Evolutionary conservation across 2,329 filamentous ascomycete species (phyloP).

Genomic region (Achaetomium macrosporum): DNA sequence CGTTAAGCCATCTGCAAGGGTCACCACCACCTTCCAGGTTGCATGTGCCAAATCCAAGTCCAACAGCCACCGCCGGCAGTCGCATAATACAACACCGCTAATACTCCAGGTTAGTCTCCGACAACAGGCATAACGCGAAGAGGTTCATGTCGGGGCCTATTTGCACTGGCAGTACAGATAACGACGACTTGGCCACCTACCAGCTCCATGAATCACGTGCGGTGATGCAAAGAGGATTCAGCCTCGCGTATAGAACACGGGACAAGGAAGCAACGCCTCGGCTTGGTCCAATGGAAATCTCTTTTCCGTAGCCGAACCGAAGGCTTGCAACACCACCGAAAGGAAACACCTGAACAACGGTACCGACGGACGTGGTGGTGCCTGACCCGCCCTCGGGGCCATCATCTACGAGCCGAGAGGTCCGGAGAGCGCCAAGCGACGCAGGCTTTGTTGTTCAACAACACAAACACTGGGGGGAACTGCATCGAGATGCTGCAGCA

Average conservation of each 20-base stretch:
- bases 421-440: not conserved
- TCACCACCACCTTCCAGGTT: not conserved
- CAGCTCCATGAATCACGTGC: too few species aligned
- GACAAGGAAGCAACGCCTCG: not conserved
- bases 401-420: slow-evolving; percentile 21
- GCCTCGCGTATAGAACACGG: not conserved
- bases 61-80: not conserved
- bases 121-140: too few species aligned
- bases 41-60: slow-evolving; percentile 6
- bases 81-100: too few species aligned
- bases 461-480: not conserved
- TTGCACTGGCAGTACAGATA: too few species aligned
- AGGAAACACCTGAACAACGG: slow-evolving; percentile 5
- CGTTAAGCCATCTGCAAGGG: not conserved
- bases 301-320: slow-evolving; percentile 9
- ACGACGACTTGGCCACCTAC: too few species aligned
- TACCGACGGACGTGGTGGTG: slow-evolving; percentile 12
- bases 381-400: slow-evolving; percentile 16
- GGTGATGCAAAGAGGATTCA: not conserved
- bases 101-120: too few species aligned
- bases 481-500: slow-evolving; percentile 10
- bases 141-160: too few species aligned
- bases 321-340: slow-evolving; percentile 11
- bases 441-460: not conserved
- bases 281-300: not conserved